These are phyloP conservation scores for Prunus fruticosa DNA, from an alignment of 306 rosid species.

Conservation along the genomic window DNA sequence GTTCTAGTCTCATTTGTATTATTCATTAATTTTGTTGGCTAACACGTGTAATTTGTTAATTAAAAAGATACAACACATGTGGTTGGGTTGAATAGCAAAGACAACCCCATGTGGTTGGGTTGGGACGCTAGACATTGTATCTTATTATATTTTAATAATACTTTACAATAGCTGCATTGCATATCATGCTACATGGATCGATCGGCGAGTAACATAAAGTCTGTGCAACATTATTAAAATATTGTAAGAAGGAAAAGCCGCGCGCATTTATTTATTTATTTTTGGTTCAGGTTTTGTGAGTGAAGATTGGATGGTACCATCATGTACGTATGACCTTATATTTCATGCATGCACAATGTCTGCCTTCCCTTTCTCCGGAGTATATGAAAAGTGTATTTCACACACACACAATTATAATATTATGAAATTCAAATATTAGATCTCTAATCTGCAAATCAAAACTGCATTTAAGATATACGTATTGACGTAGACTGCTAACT, in stretches of 20 bases:
- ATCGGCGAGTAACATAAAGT: background rate
- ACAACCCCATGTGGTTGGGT: background rate
- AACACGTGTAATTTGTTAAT: no score
- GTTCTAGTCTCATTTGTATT: background rate
- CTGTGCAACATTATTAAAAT: no score
- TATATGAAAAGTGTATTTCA: no score
- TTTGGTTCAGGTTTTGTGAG: background rate
- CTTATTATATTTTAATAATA: no score
- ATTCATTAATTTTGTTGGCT: background rate
- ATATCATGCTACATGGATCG: background rate
- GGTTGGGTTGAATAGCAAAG: constrained; percentile 1
- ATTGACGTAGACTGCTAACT: no score
- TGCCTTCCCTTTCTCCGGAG: background rate
- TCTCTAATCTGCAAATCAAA: no score
- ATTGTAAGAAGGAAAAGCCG: background rate
- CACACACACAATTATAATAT: no score
- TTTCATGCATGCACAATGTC: background rate
- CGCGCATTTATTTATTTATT: background rate
- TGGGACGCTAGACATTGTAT: no score
- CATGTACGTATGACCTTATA: background rate
- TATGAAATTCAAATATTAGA: no score
- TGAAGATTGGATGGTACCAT: background rate
- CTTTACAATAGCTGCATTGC: no score
- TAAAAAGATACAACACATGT: no score
- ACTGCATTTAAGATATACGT: no score